Conservation (phyloP, 1,284 basidiomycete species). For the Laetiporus sulphureus region DNA sequence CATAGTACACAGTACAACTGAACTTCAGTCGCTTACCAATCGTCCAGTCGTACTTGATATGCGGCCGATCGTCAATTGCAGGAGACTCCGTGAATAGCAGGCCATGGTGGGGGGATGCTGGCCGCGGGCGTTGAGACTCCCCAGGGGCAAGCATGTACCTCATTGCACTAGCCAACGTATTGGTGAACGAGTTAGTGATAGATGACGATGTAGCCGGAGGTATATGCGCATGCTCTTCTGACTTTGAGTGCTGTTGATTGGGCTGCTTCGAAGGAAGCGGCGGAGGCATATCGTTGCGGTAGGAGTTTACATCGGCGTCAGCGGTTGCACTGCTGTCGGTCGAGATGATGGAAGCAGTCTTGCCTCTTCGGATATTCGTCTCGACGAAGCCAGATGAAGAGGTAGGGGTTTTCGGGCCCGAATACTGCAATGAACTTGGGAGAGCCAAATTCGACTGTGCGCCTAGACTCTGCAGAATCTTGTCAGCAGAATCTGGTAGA, state of each 20-base stretch:
- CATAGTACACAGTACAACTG: slow-evolving; percentile 75
- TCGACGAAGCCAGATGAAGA: slow-evolving; percentile 29
- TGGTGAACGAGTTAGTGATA: slow-evolving; percentile 39
- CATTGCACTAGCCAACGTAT: slow-evolving; percentile 49
- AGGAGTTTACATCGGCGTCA: slow-evolving; percentile 16
- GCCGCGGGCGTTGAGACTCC: slow-evolving; percentile 23
- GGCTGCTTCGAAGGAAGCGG: slow-evolving; percentile 26
- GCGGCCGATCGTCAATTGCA: slow-evolving; percentile 59
- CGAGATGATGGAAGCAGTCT: slow-evolving; percentile 32
- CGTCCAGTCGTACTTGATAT: slow-evolving; percentile 76
- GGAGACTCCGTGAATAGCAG: slow-evolving; percentile 31
- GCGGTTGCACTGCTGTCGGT: slow-evolving; percentile 32
- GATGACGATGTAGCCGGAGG: slow-evolving; percentile 20
- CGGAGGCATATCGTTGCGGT: slow-evolving; percentile 11
- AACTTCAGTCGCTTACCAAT: slow-evolving; percentile 66
- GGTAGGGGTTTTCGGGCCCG: slow-evolving; percentile 18
- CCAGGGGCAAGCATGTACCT: slow-evolving; percentile 42
- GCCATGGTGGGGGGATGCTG: slow-evolving; percentile 14
- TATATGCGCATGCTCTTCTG: too few species aligned
- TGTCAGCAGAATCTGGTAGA: slow-evolving; percentile 34
- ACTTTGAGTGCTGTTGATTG: too few species aligned
- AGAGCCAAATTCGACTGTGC: slow-evolving; percentile 17
- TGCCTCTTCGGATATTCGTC: slow-evolving; percentile 32
- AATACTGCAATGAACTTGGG: slow-evolving; percentile 9
- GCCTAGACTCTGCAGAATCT: slow-evolving; percentile 45